These are phyloP conservation scores for Chenopodium berlandieri DNA, from an alignment of 148 eudicot genomes.

Conservation along the genomic window DNA sequence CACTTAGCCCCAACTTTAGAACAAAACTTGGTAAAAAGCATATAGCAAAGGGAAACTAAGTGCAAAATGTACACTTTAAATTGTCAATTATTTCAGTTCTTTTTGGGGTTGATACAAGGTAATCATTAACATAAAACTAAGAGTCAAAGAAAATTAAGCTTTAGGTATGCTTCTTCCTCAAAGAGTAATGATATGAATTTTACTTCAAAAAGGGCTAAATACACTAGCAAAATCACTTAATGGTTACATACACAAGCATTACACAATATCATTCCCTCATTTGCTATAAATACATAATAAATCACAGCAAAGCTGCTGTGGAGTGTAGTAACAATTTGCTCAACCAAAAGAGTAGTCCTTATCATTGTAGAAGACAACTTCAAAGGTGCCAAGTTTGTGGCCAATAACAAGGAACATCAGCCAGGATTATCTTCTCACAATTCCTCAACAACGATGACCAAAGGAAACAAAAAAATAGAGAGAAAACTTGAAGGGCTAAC, in stretches of 20 bases:
- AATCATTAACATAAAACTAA: not conserved
- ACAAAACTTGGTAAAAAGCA: too few relatives aligned
- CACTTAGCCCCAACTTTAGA: too few relatives aligned
- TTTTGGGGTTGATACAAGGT: too few relatives aligned
- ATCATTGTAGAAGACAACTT: conserved; percentile 13
- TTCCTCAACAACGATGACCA: conserved; percentile 14
- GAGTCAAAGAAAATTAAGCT: not conserved
- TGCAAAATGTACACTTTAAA: too few relatives aligned
- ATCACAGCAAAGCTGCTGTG: conserved; percentile 16
- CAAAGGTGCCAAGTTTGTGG: conserved; percentile 11
- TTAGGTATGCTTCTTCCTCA: not conserved
- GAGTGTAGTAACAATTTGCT: not conserved
- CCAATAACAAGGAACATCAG: conserved; percentile 6
- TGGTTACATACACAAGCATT: conserved; percentile 15
- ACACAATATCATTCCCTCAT: conserved; percentile 23
- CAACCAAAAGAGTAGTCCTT: conserved; percentile 12
- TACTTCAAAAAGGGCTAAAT: not conserved
- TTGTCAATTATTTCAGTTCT: too few relatives aligned
- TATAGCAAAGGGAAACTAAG: too few relatives aligned
- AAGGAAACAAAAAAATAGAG: not conserved
- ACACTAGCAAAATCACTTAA: not conserved
- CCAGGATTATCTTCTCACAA: conserved; percentile 7
- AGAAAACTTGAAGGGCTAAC: not conserved
- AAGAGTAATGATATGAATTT: not conserved
- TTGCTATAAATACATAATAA: conserved; percentile 17